Evolutionary conservation across 2,329 filamentous ascomycete species (phyloP).

Genomic region (Penicillium hesseltinei): DNA sequence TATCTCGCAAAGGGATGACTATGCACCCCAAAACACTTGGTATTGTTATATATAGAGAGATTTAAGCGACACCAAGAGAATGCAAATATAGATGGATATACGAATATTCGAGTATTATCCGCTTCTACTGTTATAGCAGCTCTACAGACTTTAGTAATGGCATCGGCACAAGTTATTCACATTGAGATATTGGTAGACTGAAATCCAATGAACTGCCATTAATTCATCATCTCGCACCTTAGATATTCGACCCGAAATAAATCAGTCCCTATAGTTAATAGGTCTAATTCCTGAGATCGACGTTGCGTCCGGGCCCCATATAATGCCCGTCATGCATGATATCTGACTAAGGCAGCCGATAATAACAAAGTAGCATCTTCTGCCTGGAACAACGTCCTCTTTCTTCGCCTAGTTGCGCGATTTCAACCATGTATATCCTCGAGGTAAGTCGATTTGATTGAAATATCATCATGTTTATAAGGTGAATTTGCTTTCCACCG

Average conservation of each 20-base stretch:
- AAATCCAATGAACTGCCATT: background rate
- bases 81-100: background rate
- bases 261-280: background rate
- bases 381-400: slow-evolving; percentile 12
- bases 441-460: slow-evolving; percentile 26
- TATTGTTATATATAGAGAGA: background rate
- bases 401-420: slow-evolving; percentile 17
- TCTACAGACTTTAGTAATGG: background rate
- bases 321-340: background rate
- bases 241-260: background rate
- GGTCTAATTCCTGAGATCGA: background rate
- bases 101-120: background rate
- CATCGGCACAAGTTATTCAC: background rate
- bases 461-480: slow-evolving; percentile 4
- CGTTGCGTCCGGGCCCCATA: background rate
- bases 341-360: slow-evolving; percentile 27
- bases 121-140: background rate
- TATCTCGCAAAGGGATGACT: background rate
- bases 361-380: slow-evolving; percentile 26
- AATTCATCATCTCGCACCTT: background rate
- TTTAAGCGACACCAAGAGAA: background rate
- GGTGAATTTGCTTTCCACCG: slow-evolving; percentile 8
- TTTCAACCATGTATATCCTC: slow-evolving; percentile 36
- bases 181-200: background rate
- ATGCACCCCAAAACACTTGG: background rate